Base-by-base conservation (phyloP, 1,284 basidiomycete species). In the Stygiomarasmius scandens region DNA sequence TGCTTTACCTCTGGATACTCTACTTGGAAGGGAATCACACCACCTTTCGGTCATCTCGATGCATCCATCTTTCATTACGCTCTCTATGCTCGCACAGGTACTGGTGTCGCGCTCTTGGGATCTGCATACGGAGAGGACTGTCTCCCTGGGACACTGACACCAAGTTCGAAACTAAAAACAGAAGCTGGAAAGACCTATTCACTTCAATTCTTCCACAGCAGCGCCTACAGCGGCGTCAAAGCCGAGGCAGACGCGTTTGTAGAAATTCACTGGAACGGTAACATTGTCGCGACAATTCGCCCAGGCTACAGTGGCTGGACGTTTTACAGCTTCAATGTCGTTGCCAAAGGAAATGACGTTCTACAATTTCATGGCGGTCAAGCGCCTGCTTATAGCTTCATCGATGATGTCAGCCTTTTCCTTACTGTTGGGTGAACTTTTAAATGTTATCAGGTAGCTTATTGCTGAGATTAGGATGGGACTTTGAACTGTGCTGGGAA, bases 141-240 rank as follows among this genome's bases (percentile, higher is more conserved):
- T 8, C 61, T 69, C 32, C 34, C 69, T 1, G 73, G 74, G 8
- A 72, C 69, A 0, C 65, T 77, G 47, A 63, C 62, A 0, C 64
- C 67, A 2, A 51, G 67, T 1, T 24, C 62, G 4, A 63, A 63
- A 2, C 59, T 74, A 1, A 52, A 61, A 2, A 74, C 72, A 11
- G 62, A 64, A 19, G 60, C 64, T 1, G 71, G 70, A 8, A 64
- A 67, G 61, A 62, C 52, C 23, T 77, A 77, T 55, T 60, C 61
- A 8, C 66, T 75, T 45, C 66, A 67, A 36, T 74, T 74, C 65
- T 75, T 75, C 71, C 67, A 69, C 38, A 66, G 67, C 29, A 74
- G 71, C 58, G 61, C 66, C 3, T 76, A 69, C 63, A 67, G 66
- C 51, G 68, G 67, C n/a, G 56, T 60, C 1, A 54, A 63, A 19